Percentiles rank a stretch among this genome's conserved stretches.
Evolutionary conservation across 2,329 filamentous ascomycete genomes (phyloP).

Genomic region (Ascochyta koolunga): DNA sequence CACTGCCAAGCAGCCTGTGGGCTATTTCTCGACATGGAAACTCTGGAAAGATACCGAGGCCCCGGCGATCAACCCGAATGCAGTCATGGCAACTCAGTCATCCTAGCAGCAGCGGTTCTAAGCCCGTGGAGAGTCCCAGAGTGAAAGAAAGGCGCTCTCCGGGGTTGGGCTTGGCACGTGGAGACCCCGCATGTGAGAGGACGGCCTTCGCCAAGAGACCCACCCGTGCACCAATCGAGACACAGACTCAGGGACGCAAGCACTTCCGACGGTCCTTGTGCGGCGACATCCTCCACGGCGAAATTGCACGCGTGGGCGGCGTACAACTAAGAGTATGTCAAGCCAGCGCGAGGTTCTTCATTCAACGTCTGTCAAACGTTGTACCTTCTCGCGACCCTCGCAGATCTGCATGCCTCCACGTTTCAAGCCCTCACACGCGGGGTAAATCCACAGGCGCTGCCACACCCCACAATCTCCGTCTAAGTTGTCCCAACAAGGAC

Average conservation of each 20-base stretch:
- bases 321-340: conserved; percentile 6
- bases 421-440: conserved; percentile 17
- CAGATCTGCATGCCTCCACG: conserved; percentile 15
- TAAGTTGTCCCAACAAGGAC: conserved; percentile 12
- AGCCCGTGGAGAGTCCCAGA: conserved; percentile 14
- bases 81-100: conserved; percentile 9
- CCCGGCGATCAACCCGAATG: conserved; percentile 17
- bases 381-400: neutral
- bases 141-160: conserved; percentile 20
- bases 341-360: conserved; percentile 15
- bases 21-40: conserved; percentile 3
- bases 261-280: conserved; percentile 4
- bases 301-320: conserved; percentile 12
- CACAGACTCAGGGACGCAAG: conserved; percentile 1
- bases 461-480: conserved; percentile 18
- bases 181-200: conserved; percentile 35
- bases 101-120: conserved; percentile 11
- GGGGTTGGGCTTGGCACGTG: conserved; percentile 36
- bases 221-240: conserved; percentile 25
- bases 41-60: conserved; percentile 36
- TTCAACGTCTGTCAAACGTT: conserved; percentile 10
- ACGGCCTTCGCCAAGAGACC: conserved; percentile 12
- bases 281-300: conserved; percentile 10
- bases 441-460: conserved; percentile 16
- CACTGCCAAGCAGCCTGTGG: conserved; percentile 21